Base-by-base conservation (phyloP, 768 basidiomycete species). In the Pleurotus ostreatus region DNA sequence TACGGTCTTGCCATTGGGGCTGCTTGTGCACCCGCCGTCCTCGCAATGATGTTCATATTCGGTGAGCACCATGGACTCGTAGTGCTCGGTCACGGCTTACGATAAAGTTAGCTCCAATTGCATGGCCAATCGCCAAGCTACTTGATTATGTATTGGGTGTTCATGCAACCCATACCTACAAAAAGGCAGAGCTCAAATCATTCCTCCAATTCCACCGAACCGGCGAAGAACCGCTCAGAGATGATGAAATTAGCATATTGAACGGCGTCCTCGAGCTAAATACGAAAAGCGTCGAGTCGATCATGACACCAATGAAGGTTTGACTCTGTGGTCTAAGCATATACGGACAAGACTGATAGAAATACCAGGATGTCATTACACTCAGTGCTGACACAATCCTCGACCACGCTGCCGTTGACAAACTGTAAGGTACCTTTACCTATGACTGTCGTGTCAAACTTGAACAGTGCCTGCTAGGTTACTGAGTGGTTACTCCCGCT, bases 401-500 rank as follows among this genome's bases (percentile, higher is more conserved):
- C 45, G 88, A 97, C 67, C 85, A 92, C 61, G 74, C 79, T 1
- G 82, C 82, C 1, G 85, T 98, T 15, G 92, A 95, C 65, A 76
- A 75, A 46, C 81, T 92, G 89, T 89, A 62, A 11, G 48, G 68
- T 62, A 6, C 49, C 5, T 18, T 43, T 4, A 57, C 44, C n/a
- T n/a, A 12, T 38, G 55, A 11, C 40, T 11, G 47, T 23, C 40
- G 26, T 30, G 59, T 61, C 47, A 62, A 25, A 6, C 20, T 44
- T 51, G 3, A 15, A 41, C 44, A 26, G 25, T 38, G 1, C 20
- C 26, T 18, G 16, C 7, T 62, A 89, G 86, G 45, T 69, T 89
- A 18, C 65, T 77, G n/a, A 89, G 85, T 60, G 95, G 95, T 0
- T 97, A 96, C 67, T 95, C 94, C 1, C 85, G 95, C 16, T 91